Base-by-base conservation (phyloP, 495 filamentous ascomycete genomes). In the Penicillium maclennaniae region DNA sequence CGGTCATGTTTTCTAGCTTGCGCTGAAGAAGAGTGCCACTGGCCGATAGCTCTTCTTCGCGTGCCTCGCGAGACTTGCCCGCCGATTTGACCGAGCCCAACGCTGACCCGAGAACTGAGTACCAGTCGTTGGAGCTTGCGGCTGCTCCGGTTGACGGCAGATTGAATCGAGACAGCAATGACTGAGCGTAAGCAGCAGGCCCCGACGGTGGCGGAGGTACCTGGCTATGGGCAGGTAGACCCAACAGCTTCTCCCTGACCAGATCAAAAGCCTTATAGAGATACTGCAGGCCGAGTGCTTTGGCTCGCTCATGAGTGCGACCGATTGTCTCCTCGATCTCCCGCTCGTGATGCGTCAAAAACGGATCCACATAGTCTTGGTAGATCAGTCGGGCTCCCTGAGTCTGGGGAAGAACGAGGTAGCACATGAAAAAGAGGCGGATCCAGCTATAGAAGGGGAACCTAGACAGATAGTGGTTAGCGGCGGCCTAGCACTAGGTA, bases 371-470 rank as follows among this genome's bases (percentile, higher is more conserved):
- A 67, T 96, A 85, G 31, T 79, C 76, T 61, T 88, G 80, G 73
- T 97, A 99, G 58, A 97, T 76, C 47, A 86, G 71, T 27, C 85
- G 86, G 46, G 92, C 91, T 61, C 93, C 93, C 65, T 97, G 92
- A 38, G 88, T 91, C 69, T 96, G 92, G 1, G 93, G 93, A n/a
- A 96, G 85, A 55, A 99, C 90, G 54, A 99, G 91, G 78, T 96
- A 99, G 59, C 90, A 82, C 68, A 95, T 84, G 75, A 93, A 85
- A 61, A 81, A 75, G 43, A 96, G 84, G 56, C 95, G 92, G 67
- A 95, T 78, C 79, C 88, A 96, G 62, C 89, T 80, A 74, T 97
- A 99, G 76, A 97, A 95, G 31, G 95, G 93, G 49, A 97, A 73
- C 87, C 87, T 89, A 49, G 37, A 3, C 43, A 26, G 15, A 20